phyloP scores from a whole-genome alignment of 2,329 filamentous ascomycete genomes.

The Sclerotinia minor region DNA sequence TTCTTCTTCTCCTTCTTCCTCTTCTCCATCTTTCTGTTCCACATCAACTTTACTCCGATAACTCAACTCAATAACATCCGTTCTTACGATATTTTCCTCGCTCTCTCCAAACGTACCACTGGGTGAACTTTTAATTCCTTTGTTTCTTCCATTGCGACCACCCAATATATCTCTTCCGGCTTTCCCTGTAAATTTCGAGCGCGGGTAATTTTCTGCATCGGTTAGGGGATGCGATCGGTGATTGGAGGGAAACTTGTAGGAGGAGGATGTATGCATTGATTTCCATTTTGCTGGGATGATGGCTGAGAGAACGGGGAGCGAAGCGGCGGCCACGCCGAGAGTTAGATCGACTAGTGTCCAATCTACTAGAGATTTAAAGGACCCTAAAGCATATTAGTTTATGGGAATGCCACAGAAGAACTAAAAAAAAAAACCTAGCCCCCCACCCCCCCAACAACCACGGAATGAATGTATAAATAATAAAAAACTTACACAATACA shows the following conservation, averaged over 20 bases:
- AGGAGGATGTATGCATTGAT: constrained; percentile 8
- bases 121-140: too few species aligned
- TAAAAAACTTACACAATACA: constrained; percentile 13
- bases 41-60: constrained; percentile 24
- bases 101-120: constrained; percentile 21
- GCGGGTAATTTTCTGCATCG: neutral
- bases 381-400: neutral
- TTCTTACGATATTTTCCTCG: constrained; percentile 31
- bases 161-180: neutral
- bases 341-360: constrained; percentile 43
- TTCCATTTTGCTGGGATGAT: constrained; percentile 28
- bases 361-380: constrained; percentile 37
- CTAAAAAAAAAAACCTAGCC: too few species aligned
- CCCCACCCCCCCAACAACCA: too few species aligned
- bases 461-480: neutral
- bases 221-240: neutral
- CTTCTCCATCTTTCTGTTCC: neutral
- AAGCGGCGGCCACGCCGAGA: constrained; percentile 42
- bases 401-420: neutral
- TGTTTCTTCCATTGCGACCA: neutral
- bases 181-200: neutral
- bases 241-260: neutral
- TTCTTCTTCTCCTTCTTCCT: too few species aligned
- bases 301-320: constrained; percentile 43
- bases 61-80: constrained; percentile 30